Evolutionary conservation across 1,284 basidiomycete genomes (phyloP).

Genomic region (Ceratobasidium sp.): DNA sequence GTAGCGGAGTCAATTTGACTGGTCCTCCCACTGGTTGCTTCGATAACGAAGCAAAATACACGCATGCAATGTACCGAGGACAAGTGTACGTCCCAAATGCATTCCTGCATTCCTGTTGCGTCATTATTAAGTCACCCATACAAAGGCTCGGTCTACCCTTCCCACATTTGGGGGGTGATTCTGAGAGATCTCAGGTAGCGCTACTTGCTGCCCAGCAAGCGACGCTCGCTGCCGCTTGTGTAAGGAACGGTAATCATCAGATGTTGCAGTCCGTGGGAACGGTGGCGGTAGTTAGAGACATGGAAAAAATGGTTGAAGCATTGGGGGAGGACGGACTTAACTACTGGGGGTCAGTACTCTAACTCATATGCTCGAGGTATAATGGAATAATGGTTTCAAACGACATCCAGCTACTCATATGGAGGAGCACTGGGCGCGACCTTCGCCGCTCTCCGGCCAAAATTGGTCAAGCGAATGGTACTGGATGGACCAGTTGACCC

Average conservation of each 20-base stretch:
- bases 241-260: slow-evolving; percentile 36
- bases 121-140: background rate
- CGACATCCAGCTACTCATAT: slow-evolving; percentile 37
- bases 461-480: slow-evolving; percentile 44
- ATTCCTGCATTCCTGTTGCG: background rate
- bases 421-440: slow-evolving; percentile 46
- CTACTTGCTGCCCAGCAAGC: background rate
- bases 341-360: slow-evolving; percentile 45
- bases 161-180: background rate
- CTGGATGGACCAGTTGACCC: slow-evolving; percentile 44
- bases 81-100: background rate
- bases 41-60: slow-evolving; percentile 14
- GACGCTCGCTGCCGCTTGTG: slow-evolving; percentile 32
- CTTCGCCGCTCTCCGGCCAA: slow-evolving; percentile 47
- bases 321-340: slow-evolving; percentile 44
- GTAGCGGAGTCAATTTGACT: slow-evolving; percentile 10
- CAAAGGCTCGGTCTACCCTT: background rate
- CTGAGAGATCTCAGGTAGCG: background rate
- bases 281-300: slow-evolving; percentile 43
- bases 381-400: no score
- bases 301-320: slow-evolving; percentile 43
- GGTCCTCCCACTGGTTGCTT: slow-evolving; percentile 20
- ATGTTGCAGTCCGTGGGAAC: slow-evolving; percentile 42
- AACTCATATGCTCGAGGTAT: no score
- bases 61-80: background rate